These are phyloP conservation scores for Trametes cinnabarina DNA, from an alignment of 768 basidiomycete species.

Conservation along the genomic window DNA sequence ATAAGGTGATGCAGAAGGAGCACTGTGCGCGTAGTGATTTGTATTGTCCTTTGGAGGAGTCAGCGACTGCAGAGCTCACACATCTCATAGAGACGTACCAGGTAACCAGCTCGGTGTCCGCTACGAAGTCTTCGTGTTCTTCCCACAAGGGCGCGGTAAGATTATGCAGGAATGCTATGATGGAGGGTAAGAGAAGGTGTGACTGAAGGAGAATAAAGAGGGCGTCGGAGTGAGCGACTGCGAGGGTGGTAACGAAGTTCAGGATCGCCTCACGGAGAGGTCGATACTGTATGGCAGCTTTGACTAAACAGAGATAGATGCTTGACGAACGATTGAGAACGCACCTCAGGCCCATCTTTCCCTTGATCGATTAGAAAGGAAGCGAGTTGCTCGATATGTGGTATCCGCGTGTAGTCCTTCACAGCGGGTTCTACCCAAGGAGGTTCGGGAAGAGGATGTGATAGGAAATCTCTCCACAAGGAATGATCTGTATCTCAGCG, in stretches of 20 bases:
- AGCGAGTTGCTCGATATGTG: constrained; percentile 34
- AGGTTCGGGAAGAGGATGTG: constrained; percentile 14
- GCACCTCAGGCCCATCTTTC: constrained; percentile 24
- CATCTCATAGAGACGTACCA: constrained; percentile 33
- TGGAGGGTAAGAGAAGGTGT: constrained; percentile 58
- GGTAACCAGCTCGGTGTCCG: constrained; percentile 34
- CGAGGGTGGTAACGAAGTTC: constrained; percentile 40
- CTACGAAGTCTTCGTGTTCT: constrained; percentile 34
- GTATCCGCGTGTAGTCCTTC: constrained; percentile 22
- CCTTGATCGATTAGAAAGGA: constrained; percentile 25
- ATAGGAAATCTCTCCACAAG: constrained; percentile 19
- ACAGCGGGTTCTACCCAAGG: not conserved
- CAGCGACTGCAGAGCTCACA: not conserved
- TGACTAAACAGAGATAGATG: not conserved
- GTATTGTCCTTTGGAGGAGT: constrained; percentile 43
- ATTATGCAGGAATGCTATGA: constrained; percentile 54
- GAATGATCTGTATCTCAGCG: not conserved
- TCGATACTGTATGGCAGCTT: constrained; percentile 30
- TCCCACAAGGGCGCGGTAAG: constrained; percentile 55
- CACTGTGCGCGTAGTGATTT: constrained; percentile 49
- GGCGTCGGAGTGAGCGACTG: constrained; percentile 39
- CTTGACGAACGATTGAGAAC: not conserved
- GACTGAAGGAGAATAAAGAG: constrained; percentile 44
- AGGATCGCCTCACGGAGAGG: constrained; percentile 38
- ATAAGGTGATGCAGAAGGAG: constrained; percentile 65